phyloP scores from a whole-genome alignment of 108 stramenopile species.

The Cyclotella baltica region DNA sequence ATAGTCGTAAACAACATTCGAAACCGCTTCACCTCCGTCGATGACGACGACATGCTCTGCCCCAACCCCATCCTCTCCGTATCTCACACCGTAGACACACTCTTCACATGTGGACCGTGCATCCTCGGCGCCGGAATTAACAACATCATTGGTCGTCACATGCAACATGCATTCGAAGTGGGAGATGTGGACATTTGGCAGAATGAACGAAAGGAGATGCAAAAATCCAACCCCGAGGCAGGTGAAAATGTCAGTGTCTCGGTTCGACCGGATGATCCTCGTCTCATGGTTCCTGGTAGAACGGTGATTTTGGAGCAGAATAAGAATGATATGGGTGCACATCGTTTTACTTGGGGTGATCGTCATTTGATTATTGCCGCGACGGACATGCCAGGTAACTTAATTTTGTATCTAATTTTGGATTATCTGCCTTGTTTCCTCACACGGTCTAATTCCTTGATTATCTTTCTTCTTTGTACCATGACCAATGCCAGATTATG shows the following conservation, averaged over 20 bases:
- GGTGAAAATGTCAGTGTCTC: constrained; percentile 23
- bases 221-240: constrained; percentile 43
- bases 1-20: constrained; percentile 88
- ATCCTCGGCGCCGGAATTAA: constrained; percentile 79
- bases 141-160: constrained; percentile 75
- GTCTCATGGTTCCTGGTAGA: constrained; percentile 67
- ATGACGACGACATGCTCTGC: constrained; percentile 76
- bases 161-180: constrained; percentile 72
- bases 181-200: constrained; percentile 75
- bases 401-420: no score
- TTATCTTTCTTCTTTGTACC: no score
- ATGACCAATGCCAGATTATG: no score
- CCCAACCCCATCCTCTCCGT: constrained; percentile 73
- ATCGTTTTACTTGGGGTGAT: constrained; percentile 85
- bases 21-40: constrained; percentile 81
- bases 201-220: constrained; percentile 33
- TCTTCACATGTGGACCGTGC: constrained; percentile 87
- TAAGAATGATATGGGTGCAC: constrained; percentile 90
- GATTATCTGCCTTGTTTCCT: no score
- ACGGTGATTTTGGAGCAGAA: constrained; percentile 82
- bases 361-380: constrained; percentile 86
- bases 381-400: constrained; percentile 86
- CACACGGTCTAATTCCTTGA: no score
- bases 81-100: constrained; percentile 77
- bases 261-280: constrained; percentile 35